Evolutionary conservation across 2,329 filamentous ascomycete species (phyloP), one percentile per base, ranked within the genome.

Genomic region (Cordyceps cateniannulata): DNA sequence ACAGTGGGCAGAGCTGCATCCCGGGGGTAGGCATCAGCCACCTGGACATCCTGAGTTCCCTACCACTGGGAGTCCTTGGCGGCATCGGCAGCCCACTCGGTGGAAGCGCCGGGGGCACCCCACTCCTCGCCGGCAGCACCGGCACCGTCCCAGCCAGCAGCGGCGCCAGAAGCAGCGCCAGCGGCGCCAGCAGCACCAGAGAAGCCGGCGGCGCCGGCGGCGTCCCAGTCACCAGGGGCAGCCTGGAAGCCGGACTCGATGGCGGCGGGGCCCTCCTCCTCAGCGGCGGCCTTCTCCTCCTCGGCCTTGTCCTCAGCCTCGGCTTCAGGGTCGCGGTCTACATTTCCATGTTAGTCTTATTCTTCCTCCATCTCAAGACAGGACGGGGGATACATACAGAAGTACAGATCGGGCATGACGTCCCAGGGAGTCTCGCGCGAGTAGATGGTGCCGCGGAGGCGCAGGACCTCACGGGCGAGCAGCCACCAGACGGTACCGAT

Each of bases 401-500:
- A 99, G 91, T 99, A 99, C 74, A 99, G 83, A 88, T 99, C 95
- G 74, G 96, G 91, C 88, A 99, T 98, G 81, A 96, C 89, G 77
- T 99, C 95, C 95, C 95, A 99, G 78, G 96, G 90, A 65, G 89
- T 88, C 82, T 99, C 95, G 78, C 95, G 92, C 85, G 85, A 91
- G 77, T 91, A 89, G 76, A 99, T 91, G 75, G 93, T 98, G 72
- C 96, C 95, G 73, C 95, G 92, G 75, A 99, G 92, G 77, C 96
- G 92, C 79, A 99, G 93, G 77, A 99, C 93, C 87, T 99, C 95
- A 86, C 95, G 95, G 78, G 95, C 93, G 71, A 99, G 87, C 88
- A 99, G 89, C 95, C 95, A 99, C 95, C 95, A 99, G 83, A 99
- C 79, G 73, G 95, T 86, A 85, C 95, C 95, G 73, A 99, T 99